Percentiles rank a stretch among this genome's conserved stretches.
Evolutionary conservation across 169 alveolate species (phyloP).

Genomic region (Plasmodium falciparum): DNA sequence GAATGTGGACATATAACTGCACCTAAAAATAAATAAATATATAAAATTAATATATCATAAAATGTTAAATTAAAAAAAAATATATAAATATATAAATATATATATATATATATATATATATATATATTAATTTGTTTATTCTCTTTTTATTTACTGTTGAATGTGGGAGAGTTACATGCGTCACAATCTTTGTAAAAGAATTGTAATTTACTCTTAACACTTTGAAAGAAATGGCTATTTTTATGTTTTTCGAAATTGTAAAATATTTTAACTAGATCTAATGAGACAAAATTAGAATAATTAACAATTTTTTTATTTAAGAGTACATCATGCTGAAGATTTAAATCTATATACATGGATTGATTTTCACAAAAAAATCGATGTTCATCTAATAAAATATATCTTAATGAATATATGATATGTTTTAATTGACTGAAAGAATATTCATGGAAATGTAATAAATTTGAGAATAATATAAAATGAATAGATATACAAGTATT

Average conservation of each 20-base stretch:
- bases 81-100: neutral
- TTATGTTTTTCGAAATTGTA: conserved; percentile 32
- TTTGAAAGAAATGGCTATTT: conserved; percentile 42
- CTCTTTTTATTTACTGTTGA: conserved; percentile 22
- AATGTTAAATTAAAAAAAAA: neutral
- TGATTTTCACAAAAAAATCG: conserved; percentile 42
- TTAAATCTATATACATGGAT: conserved; percentile 38
- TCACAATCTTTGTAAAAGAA: conserved; percentile 67
- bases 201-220: conserved; percentile 37
- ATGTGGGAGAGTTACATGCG: conserved; percentile 59
- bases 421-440: conserved; percentile 55
- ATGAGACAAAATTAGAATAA: conserved; percentile 21
- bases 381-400: conserved; percentile 55
- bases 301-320: conserved; percentile 40
- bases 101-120: conserved; percentile 11
- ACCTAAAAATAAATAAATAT: conserved; percentile 29
- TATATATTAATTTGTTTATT: neutral
- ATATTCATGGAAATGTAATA: conserved; percentile 65
- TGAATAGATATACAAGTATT: conserved; percentile 87
- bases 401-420: conserved; percentile 32
- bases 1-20: conserved; percentile 67
- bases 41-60: too few species aligned
- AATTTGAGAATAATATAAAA: conserved; percentile 77
- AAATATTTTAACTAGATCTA: conserved; percentile 39
- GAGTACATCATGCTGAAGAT: conserved; percentile 50